Evolutionary conservation across 805 yeast species (phyloP), one percentile per base, ranked within the genome.

Genomic region (Grigorovia humatica): DNA sequence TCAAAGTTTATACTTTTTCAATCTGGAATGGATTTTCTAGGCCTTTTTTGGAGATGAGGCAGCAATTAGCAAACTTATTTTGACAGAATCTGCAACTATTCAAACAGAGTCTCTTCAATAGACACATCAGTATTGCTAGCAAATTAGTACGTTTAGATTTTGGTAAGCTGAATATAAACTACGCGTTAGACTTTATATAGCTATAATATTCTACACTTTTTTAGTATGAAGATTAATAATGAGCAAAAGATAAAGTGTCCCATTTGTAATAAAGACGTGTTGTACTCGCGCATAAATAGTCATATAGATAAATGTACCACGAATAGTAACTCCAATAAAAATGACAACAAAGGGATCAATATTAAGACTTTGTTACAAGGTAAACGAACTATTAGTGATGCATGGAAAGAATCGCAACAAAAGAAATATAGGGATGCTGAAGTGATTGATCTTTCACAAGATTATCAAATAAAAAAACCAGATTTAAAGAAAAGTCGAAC

Each of bases 241-340:
- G 54, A 53, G 9, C 66, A 58, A 32, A 63, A 65, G 23, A 62
- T 66, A 15, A 52, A 63, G 30, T 67, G 71, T 44, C 71, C 71
- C 4, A 51, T 66, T 20, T 67, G 71, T 47, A 53, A 54, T 23
- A 55, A 54, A 46, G 57, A 57, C 43, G 59, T 66, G n/a, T 47
- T 57, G 6, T 65, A 59, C 45, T 51, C 57, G 5, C 45, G 49
- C 12, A 64, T 67, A 29, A 67, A 66, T 50, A 48, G 52, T 9
- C 71, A 67, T 60, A 48, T 67, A 43, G 70, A 67, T 52, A 48
- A 43, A 9, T 65, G 69, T 46, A 50, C 66, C 13, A 41, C 48
- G 9, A n/a, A 23, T 3, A n/a, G 20, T 7, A 38, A n/a, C 17
- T 29, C 27, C 20, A 44, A 23, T 18, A 23, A 13, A 9, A 17